Evolutionary conservation across 176 grass and related monocot species (phyloP).

Genomic region (Bonia amplexicaulis): DNA sequence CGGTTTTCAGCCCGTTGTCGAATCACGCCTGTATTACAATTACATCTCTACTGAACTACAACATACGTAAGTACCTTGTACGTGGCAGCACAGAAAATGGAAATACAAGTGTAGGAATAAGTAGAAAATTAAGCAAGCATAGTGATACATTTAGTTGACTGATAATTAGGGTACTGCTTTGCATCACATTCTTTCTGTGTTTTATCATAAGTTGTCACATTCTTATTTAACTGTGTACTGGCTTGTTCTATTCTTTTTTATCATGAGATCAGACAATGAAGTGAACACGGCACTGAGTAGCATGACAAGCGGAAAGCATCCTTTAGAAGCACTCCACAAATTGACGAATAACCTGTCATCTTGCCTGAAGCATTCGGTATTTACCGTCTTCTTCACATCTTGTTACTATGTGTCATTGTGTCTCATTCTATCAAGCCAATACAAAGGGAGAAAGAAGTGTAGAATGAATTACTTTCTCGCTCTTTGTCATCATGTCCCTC

Average conservation of each 20-base stretch:
- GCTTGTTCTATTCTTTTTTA: neutral
- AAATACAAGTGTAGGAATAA: neutral
- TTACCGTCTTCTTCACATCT: neutral
- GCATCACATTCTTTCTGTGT: neutral
- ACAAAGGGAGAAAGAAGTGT: neutral
- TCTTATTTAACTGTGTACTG: neutral
- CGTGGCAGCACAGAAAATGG: neutral
- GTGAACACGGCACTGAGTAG: conserved; percentile 33
- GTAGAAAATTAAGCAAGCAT: neutral
- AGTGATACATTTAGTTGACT: neutral
- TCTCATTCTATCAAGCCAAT: neutral
- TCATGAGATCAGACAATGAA: conserved; percentile 49
- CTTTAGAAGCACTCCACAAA: conserved; percentile 42
- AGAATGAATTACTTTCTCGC: neutral
- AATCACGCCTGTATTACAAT: conserved; percentile 35
- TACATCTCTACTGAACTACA: conserved; percentile 51
- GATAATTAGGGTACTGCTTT: neutral
- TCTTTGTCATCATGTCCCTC: neutral
- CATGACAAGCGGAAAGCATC: conserved; percentile 43
- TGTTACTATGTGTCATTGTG: neutral
- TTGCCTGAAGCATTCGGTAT: conserved; percentile 39
- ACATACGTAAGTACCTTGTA: conserved; percentile 40
- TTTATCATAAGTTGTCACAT: neutral
- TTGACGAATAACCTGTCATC: conserved; percentile 42
- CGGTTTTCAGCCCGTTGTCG: conserved; percentile 35